Percentiles rank a stretch among this genome's conserved stretches.
Conservation (phyloP, 148 eudicot genomes). For the Pharnaceum exiguum region DNA sequence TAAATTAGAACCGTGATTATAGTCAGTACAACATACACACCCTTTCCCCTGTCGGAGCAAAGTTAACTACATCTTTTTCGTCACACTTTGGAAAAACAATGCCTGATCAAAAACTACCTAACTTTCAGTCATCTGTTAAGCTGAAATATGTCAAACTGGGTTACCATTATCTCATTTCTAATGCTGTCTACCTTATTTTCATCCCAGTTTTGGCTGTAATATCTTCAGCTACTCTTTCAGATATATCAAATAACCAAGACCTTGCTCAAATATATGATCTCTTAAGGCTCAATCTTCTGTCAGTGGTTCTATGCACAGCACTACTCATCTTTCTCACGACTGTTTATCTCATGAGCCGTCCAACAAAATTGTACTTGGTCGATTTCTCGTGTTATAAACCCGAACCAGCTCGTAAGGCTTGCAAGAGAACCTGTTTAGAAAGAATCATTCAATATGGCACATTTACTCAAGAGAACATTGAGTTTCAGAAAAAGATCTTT, state of each 20-base stretch:
- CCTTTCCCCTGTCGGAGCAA: not conserved
- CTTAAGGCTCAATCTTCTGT: constrained; percentile 6
- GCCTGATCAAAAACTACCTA: constrained; percentile 7
- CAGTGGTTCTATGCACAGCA: not conserved
- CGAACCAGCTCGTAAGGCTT: constrained; percentile 15
- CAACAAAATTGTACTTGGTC: constrained; percentile 21
- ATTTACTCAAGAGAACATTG: constrained; percentile 26
- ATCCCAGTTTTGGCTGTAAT: constrained; percentile 12
- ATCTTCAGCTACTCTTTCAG: not conserved
- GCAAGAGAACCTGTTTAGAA: constrained; percentile 26
- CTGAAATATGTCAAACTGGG: constrained; percentile 32
- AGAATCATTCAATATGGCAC: constrained; percentile 20
- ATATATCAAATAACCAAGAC: not conserved
- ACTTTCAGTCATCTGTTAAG: constrained; percentile 18
- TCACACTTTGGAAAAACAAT: not conserved
- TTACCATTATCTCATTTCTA: constrained; percentile 33
- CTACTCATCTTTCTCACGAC: constrained; percentile 12
- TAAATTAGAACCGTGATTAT: not conserved
- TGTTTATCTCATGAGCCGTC: constrained; percentile 19
- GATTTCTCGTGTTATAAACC: constrained; percentile 34
- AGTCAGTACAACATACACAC: not conserved
- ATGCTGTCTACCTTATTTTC: constrained; percentile 20
- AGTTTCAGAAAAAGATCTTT: constrained; percentile 33
- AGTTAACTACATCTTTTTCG: not conserved
- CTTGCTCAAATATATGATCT: constrained; percentile 1